Conservation (phyloP, 805 yeast species). For the Isabelozyma pseudorhagii region DNA sequence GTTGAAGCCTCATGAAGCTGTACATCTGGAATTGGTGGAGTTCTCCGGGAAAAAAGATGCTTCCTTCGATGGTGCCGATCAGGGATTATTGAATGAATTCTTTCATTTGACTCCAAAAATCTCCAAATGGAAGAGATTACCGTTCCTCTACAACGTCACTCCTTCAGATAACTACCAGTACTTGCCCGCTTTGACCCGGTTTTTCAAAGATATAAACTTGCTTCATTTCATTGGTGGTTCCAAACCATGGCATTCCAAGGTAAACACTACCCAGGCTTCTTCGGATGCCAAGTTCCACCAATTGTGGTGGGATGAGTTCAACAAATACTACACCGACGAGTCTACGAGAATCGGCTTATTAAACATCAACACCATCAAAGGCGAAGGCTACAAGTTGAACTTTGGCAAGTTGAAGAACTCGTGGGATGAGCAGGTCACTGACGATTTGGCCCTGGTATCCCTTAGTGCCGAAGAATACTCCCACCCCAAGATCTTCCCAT, state of each 20-base stretch:
- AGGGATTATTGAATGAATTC: conserved; percentile 33
- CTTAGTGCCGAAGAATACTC: neutral
- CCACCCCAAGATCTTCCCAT: conserved; percentile 22
- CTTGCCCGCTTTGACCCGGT: conserved; percentile 29
- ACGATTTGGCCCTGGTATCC: neutral
- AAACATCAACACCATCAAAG: conserved; percentile 3
- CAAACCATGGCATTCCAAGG: conserved; percentile 29
- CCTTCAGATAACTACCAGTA: conserved; percentile 31
- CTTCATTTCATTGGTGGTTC: conserved; percentile 30
- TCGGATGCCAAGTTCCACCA: conserved; percentile 15
- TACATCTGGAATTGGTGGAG: conserved; percentile 13
- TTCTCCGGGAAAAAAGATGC: conserved; percentile 6
- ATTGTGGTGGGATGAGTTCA: conserved; percentile 29
- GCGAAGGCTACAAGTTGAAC: conserved; percentile 20
- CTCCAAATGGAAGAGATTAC: conserved; percentile 26
- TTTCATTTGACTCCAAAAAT: conserved; percentile 18
- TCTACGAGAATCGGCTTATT: conserved; percentile 5
- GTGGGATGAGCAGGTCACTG: conserved; percentile 16
- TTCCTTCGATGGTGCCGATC: conserved; percentile 38
- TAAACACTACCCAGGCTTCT: conserved; percentile 10
- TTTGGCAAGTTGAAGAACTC: conserved; percentile 15
- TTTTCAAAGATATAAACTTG: conserved; percentile 23
- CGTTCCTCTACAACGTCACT: conserved; percentile 34
- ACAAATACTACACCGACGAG: conserved; percentile 15
- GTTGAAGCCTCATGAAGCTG: conserved; percentile 15